phyloP scores from a whole-genome alignment of 2,329 filamentous ascomycete species.

The Exophiala sp. region DNA sequence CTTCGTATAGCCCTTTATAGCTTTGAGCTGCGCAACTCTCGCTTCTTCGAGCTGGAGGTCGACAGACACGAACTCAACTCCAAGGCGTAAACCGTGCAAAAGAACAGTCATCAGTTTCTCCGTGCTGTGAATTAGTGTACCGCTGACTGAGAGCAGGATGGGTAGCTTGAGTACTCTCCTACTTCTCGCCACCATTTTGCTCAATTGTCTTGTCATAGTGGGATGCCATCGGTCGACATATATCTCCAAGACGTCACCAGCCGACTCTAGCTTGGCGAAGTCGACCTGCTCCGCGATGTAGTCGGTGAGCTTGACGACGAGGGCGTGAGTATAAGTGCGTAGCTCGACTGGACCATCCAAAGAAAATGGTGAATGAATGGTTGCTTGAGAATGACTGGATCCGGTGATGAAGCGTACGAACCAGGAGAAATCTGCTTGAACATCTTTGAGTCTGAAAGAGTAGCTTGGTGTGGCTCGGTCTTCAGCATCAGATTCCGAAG shows the following conservation, averaged over 20 bases:
- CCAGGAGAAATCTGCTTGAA: slow-evolving; percentile 58
- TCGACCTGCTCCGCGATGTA: slow-evolving; percentile 37
- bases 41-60: slow-evolving; percentile 35
- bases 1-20: slow-evolving; percentile 38
- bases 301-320: slow-evolving; percentile 38
- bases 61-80: slow-evolving; percentile 40
- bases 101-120: slow-evolving; percentile 36
- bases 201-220: slow-evolving; percentile 49
- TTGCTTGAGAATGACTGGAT: slow-evolving; percentile 48
- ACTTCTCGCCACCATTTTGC: slow-evolving; percentile 56
- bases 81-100: slow-evolving; percentile 39
- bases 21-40: slow-evolving; percentile 29
- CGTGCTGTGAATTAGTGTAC: not conserved
- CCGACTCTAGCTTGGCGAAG: slow-evolving; percentile 54
- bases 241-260: slow-evolving; percentile 59
- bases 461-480: slow-evolving; percentile 46
- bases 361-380: slow-evolving; percentile 59
- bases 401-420: slow-evolving; percentile 59
- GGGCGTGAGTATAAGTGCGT: slow-evolving; percentile 47
- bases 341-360: slow-evolving; percentile 59
- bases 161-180: slow-evolving; percentile 56
- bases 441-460: slow-evolving; percentile 50
- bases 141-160: slow-evolving; percentile 34
- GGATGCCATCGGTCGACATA: slow-evolving; percentile 57
- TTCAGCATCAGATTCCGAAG: slow-evolving; percentile 16